Evolutionary conservation across 164 flowering plant species (phyloP).

Genomic region (Tetracentron sinense): DNA sequence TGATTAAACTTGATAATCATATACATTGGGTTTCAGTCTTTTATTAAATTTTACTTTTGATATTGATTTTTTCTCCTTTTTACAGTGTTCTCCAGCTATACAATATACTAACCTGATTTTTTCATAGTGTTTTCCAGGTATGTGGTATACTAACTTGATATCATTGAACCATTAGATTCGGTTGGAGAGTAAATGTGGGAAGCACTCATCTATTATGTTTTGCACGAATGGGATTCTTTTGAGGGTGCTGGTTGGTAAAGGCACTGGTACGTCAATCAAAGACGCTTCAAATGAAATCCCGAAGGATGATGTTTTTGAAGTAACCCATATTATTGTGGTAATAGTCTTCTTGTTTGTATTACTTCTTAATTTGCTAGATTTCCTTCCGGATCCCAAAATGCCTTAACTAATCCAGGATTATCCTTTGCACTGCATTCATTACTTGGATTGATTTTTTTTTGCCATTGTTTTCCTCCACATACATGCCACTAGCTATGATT

Average conservation of each 20-base stretch:
- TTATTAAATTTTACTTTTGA: too few relatives aligned
- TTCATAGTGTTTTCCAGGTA: neutral
- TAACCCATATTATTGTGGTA: conserved; percentile 97
- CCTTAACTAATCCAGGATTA: too few relatives aligned
- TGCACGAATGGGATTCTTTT: conserved; percentile 91
- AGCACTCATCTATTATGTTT: conserved; percentile 75
- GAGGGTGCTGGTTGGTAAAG: conserved; percentile 62
- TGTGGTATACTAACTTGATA: neutral
- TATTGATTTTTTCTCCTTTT: neutral
- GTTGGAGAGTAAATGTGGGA: conserved; percentile 85
- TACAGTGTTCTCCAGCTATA: neutral
- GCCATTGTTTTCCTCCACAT: too few relatives aligned
- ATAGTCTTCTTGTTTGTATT: neutral
- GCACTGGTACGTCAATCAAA: conserved; percentile 23
- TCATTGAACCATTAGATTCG: conserved; percentile 52
- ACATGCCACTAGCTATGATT: too few relatives aligned
- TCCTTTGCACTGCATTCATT: too few relatives aligned
- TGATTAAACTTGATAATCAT: too few relatives aligned
- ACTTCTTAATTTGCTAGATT: neutral
- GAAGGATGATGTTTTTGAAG: conserved; percentile 27
- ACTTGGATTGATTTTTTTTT: too few relatives aligned
- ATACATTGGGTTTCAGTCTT: too few relatives aligned
- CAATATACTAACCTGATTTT: neutral
- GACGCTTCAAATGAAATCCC: conserved; percentile 18
- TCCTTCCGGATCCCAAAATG: too few relatives aligned